Evolutionary conservation across 805 yeast species (phyloP).

Genomic region (Candida berthetii): DNA sequence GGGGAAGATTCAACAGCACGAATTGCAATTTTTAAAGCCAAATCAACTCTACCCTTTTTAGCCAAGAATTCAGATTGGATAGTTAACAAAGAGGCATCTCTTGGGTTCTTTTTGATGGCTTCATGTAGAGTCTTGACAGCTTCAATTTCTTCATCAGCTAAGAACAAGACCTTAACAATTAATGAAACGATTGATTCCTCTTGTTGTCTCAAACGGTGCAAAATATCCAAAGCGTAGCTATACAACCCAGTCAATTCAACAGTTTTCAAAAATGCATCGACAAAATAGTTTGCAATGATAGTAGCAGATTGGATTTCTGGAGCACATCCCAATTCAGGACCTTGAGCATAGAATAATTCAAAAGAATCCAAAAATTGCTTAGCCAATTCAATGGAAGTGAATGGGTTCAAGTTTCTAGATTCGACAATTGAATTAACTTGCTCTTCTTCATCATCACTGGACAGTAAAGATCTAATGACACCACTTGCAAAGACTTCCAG

Average conservation of each 20-base stretch:
- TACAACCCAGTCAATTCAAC: conserved; percentile 61
- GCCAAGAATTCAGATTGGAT: conserved; percentile 54
- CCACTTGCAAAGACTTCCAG: conserved; percentile 50
- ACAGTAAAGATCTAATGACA: conserved; percentile 66
- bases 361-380: conserved; percentile 55
- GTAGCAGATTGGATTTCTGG: conserved; percentile 69
- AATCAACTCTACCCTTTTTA: conserved; percentile 43
- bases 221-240: conserved; percentile 53
- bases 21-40: conserved; percentile 53
- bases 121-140: conserved; percentile 48
- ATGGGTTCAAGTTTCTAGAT: conserved; percentile 77
- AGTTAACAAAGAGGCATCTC: conserved; percentile 49
- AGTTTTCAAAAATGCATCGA: conserved; percentile 65
- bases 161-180: conserved; percentile 44
- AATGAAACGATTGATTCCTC: conserved; percentile 57
- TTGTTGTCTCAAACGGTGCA: conserved; percentile 40
- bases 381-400: conserved; percentile 42
- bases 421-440: conserved; percentile 69
- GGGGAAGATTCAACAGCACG: conserved; percentile 69
- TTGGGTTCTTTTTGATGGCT: conserved; percentile 41
- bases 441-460: conserved; percentile 70
- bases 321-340: conserved; percentile 59
- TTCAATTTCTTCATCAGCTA: conserved; percentile 53
- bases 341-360: conserved; percentile 59
- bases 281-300: conserved; percentile 57